Evolutionary conservation across 2,329 filamentous ascomycete genomes (phyloP), one percentile per base, ranked within the genome.

Genomic region (Fusarium musae): DNA sequence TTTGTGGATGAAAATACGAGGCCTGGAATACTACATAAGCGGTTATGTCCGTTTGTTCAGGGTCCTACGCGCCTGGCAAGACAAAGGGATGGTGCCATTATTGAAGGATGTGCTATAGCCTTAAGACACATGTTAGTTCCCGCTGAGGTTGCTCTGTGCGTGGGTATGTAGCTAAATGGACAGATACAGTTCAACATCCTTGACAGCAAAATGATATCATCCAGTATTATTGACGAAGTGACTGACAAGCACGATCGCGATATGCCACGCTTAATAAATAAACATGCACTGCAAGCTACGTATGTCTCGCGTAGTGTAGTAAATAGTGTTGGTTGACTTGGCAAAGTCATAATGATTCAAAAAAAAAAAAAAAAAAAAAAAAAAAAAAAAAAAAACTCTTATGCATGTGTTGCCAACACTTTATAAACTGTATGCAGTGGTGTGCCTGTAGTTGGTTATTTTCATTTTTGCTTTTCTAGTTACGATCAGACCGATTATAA

Each of bases 1-100:
- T 30, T 40, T 32, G 37, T 34, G 43, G 65, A 63, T 46, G 44
- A 50, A 21, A 23, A n/a, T 47, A 66, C 52, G 13, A 40, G 40
- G 44, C 34, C 23, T 46, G 15, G 2, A 66, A 66, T 66, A 40
- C 62, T 28, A 66, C 64, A 13, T 30, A 4, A 21, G 30, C 64
- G 52, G 63, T 42, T 34, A 39, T 49, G 56, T 49, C 58, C 58
- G 42, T 26, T 7, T 17, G 19, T 47, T 47, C n/a, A 47, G 40
- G 54, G 40, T 58, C 30, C n/a, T 47, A 12, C 30, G 12, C 39
- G n/a, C n/a, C 9, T 12, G 39, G 6, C 17, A 50, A n/a, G 23
- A 42, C 7, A 42, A n/a, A 39, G 47, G 52, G 21, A 43, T 57
- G 40, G 5, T 49, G 23, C 13, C 23, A 65, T 66, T 58, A 65